These are phyloP conservation scores for Cicer cuneatum DNA, from an alignment of 306 rosid genomes.

Conservation along the genomic window DNA sequence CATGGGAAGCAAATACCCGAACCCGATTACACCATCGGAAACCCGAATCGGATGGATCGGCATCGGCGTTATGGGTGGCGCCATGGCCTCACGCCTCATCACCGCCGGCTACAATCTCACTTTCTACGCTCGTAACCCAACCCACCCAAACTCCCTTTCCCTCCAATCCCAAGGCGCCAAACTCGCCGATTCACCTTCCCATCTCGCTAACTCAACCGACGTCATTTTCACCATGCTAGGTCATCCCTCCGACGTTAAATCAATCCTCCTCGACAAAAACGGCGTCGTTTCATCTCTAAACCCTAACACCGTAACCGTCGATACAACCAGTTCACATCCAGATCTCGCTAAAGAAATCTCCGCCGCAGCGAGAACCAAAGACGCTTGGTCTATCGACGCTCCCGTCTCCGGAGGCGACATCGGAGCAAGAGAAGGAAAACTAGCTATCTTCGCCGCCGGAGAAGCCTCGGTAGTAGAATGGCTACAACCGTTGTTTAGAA, in stretches of 20 bases:
- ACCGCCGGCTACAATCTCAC: slow-evolving; percentile 73
- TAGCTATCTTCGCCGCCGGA: slow-evolving; percentile 77
- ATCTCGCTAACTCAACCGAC: slow-evolving; percentile 58
- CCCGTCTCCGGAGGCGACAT: slow-evolving; percentile 87
- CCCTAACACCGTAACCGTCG: slow-evolving; percentile 63
- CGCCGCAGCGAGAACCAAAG: slow-evolving; percentile 46
- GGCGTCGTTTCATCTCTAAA: slow-evolving; percentile 56
- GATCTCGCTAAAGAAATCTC: slow-evolving; percentile 67
- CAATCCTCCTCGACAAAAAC: slow-evolving; percentile 45
- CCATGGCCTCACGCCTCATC: slow-evolving; percentile 86
- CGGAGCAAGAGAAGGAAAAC: slow-evolving; percentile 81
- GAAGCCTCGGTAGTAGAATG: slow-evolving; percentile 64
- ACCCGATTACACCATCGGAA: slow-evolving; percentile 50
- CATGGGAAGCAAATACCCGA: slow-evolving; percentile 63
- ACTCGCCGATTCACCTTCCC: slow-evolving; percentile 52
- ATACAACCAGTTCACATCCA: slow-evolving; percentile 81
- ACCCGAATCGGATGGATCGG: slow-evolving; percentile 84
- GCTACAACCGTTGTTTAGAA: slow-evolving; percentile 58
- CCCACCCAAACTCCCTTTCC: slow-evolving; percentile 54
- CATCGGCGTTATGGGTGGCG: slow-evolving; percentile 81
- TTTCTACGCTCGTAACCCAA: slow-evolving; percentile 78
- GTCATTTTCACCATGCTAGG: slow-evolving; percentile 77
- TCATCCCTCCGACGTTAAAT: slow-evolving; percentile 78
- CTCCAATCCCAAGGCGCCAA: slow-evolving; percentile 66
- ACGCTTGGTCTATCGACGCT: slow-evolving; percentile 78